These are phyloP conservation scores for Bjerkandera adusta DNA, from an alignment of 1,284 basidiomycete genomes.

Conservation along the genomic window DNA sequence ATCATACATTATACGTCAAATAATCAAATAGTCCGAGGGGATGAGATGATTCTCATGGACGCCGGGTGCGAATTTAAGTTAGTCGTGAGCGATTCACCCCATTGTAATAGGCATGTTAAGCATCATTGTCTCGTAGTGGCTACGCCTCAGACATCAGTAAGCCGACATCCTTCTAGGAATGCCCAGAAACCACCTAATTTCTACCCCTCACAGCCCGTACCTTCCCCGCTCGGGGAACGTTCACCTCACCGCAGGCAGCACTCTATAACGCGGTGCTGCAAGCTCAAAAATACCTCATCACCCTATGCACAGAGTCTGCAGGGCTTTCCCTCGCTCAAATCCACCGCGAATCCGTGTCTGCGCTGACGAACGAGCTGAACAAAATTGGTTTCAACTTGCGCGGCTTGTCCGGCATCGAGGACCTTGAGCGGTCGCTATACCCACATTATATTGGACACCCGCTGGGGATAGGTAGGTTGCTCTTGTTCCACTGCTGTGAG, in stretches of 20 bases:
- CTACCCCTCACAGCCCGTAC: conserved; percentile 67
- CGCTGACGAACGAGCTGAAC: conserved; percentile 73
- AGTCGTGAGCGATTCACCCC: conserved; percentile 32
- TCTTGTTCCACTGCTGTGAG: neutral
- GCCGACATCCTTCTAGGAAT: conserved; percentile 22
- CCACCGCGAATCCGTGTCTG: conserved; percentile 73
- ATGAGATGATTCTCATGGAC: conserved; percentile 86
- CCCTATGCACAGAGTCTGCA: conserved; percentile 56
- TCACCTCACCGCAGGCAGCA: conserved; percentile 80
- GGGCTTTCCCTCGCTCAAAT: conserved; percentile 71
- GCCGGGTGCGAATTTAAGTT: conserved; percentile 89
- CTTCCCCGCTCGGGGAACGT: conserved; percentile 82
- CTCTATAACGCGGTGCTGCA: conserved; percentile 86
- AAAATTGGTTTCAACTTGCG: conserved; percentile 78
- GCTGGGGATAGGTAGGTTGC: conserved; percentile 71
- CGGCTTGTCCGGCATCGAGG: conserved; percentile 36
- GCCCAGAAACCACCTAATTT: conserved; percentile 1
- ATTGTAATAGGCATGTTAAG: neutral
- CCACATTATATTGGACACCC: conserved; percentile 89
- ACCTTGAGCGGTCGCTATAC: conserved; percentile 77
- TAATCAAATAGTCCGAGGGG: conserved; percentile 69
- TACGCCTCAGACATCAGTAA: conserved; percentile 95
- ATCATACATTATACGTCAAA: conserved; percentile 94
- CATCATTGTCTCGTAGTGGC: conserved; percentile 52
- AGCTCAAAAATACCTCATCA: conserved; percentile 70